Conservation (phyloP, 345 rosid species). For the Trapa bicornis region DNA sequence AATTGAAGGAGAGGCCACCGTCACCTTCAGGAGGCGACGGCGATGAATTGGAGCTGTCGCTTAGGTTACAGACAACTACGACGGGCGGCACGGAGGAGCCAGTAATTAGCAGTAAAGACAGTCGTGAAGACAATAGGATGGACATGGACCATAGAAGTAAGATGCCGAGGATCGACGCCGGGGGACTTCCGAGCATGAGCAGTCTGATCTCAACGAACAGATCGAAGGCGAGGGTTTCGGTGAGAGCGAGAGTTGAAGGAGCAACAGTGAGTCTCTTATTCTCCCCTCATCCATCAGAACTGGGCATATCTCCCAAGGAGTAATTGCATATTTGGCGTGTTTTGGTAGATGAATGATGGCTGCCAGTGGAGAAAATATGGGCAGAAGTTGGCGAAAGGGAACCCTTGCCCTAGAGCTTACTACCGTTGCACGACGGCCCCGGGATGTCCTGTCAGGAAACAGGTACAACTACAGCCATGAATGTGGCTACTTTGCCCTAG, state of each 20-base stretch:
- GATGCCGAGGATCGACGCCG: slow-evolving; percentile 21
- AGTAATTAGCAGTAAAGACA: slow-evolving; percentile 2
- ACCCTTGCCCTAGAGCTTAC: slow-evolving; percentile 43
- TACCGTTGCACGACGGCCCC: slow-evolving; percentile 37
- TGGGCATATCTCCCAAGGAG: too few relatives aligned
- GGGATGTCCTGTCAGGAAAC: slow-evolving; percentile 41
- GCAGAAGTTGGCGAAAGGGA: slow-evolving; percentile 41
- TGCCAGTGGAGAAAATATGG: slow-evolving; percentile 48
- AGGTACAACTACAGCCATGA: slow-evolving; percentile 10
- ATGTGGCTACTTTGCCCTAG: too few relatives aligned
- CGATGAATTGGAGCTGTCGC: slow-evolving; percentile 34
- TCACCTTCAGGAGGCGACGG: slow-evolving; percentile 6
- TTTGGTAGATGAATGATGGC: slow-evolving; percentile 30
- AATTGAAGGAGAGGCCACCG: slow-evolving; percentile 1
- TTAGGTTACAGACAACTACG: slow-evolving; percentile 23
- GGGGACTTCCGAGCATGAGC: slow-evolving; percentile 19
- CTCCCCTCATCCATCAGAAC: background rate
- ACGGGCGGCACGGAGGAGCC: slow-evolving; percentile 4
- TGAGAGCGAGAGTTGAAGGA: slow-evolving; percentile 36
- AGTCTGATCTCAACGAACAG: slow-evolving; percentile 22
- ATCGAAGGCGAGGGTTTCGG: slow-evolving; percentile 49
- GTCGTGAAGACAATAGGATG: background rate
- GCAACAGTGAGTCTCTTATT: slow-evolving; percentile 27
- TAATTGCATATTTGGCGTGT: background rate
- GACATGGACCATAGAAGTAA: slow-evolving; percentile 7